These are phyloP conservation scores for Jasminum sambac DNA, from an alignment of 257 asterid genomes.

Conservation along the genomic window DNA sequence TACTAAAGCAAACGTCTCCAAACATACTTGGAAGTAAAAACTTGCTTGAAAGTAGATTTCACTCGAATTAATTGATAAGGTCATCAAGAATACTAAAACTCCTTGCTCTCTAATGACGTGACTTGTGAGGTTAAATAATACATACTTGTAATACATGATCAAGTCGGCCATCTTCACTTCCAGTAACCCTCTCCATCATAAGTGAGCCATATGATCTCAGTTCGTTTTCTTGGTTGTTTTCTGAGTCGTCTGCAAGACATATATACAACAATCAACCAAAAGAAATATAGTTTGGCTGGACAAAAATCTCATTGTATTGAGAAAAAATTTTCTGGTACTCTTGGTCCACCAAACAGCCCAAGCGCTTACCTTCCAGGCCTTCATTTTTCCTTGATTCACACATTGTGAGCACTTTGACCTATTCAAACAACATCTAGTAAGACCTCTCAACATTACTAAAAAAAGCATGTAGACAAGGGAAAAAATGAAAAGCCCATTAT, in stretches of 20 bases:
- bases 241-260: constrained; percentile 60
- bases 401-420: constrained; percentile 87
- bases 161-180: constrained; percentile 70
- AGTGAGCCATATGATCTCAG: constrained; percentile 85
- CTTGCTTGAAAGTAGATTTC: neutral
- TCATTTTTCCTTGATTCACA: constrained; percentile 67
- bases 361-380: constrained; percentile 48
- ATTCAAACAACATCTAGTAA: constrained; percentile 30
- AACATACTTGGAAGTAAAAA: neutral
- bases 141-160: constrained; percentile 93
- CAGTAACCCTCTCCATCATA: constrained; percentile 83
- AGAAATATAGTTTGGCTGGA: constrained; percentile 4
- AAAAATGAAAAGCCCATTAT: neutral
- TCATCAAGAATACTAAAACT: neutral
- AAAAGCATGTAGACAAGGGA: neutral
- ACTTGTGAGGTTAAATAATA: neutral
- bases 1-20: neutral
- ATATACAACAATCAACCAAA: constrained; percentile 10
- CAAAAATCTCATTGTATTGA: neutral
- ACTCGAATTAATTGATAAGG: neutral
- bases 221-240: constrained; percentile 36
- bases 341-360: no score
- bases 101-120: neutral
- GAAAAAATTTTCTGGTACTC: no score
- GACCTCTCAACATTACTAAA: neutral